A percentile compares a stretch with the other conserved stretches of the same genome.
Evolutionary conservation across 2,329 filamentous ascomycete genomes (phyloP).

Genomic region (Fusarium sp.): DNA sequence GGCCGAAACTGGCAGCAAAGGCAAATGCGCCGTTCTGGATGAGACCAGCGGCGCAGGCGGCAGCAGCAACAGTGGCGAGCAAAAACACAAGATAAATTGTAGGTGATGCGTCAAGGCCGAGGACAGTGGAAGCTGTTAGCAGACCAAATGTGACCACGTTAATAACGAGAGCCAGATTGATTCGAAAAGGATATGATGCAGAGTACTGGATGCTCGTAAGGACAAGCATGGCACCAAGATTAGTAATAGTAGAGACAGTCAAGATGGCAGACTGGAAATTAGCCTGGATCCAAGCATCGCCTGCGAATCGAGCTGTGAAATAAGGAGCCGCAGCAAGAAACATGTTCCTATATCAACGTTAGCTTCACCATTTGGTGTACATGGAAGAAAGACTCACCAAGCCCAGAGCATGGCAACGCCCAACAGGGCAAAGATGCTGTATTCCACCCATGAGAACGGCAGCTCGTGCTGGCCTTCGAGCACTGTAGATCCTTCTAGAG

Average conservation of each 20-base stretch:
- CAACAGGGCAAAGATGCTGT: constrained; percentile 84
- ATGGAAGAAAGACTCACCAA: constrained; percentile 71
- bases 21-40: constrained; percentile 96
- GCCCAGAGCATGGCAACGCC: constrained; percentile 98
- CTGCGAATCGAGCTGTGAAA: constrained; percentile 84
- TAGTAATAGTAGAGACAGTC: constrained; percentile 86
- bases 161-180: constrained; percentile 80
- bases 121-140: constrained; percentile 82
- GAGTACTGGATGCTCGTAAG: constrained; percentile 84
- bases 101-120: constrained; percentile 73
- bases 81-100: constrained; percentile 82
- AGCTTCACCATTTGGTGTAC: constrained; percentile 1
- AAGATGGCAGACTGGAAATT: constrained; percentile 94
- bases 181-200: constrained; percentile 90
- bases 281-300: constrained; percentile 76
- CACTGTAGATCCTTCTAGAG: constrained; percentile 46
- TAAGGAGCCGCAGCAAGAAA: constrained; percentile 95
- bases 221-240: constrained; percentile 80
- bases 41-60: constrained; percentile 84
- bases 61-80: constrained; percentile 82
- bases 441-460: constrained; percentile 87
- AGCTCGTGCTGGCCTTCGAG: constrained; percentile 56
- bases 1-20: constrained; percentile 86
- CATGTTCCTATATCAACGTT: constrained; percentile 81
- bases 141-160: constrained; percentile 83